A percentile compares a stretch with the other conserved stretches of the same genome.
These are phyloP conservation scores for Apiosordaria backusii DNA, from an alignment of 495 filamentous ascomycete genomes.

Conservation along the genomic window DNA sequence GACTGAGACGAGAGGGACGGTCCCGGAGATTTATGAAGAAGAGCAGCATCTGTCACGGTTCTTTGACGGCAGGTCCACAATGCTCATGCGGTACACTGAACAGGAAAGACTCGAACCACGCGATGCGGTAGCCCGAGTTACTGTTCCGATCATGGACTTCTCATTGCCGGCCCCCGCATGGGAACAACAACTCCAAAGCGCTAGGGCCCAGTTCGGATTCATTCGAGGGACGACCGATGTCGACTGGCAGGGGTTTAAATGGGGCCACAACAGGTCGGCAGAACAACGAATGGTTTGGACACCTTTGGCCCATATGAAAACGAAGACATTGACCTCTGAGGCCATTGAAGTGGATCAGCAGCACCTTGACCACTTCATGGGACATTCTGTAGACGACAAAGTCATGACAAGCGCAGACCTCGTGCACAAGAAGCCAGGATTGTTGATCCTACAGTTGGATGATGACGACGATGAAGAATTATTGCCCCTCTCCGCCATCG, in stretches of 20 bases:
- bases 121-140: conserved; percentile 54
- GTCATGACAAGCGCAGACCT: conserved; percentile 40
- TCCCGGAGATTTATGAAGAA: too few relatives aligned
- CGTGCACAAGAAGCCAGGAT: conserved; percentile 50
- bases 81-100: conserved; percentile 44
- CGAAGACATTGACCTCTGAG: conserved; percentile 26
- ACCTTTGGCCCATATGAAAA: conserved; percentile 39
- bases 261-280: conserved; percentile 39
- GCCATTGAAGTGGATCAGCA: conserved; percentile 33
- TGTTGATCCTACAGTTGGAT: conserved; percentile 49
- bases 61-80: conserved; percentile 45
- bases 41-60: conserved; percentile 34
- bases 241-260: conserved; percentile 33
- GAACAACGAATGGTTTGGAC: conserved; percentile 48
- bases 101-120: conserved; percentile 61
- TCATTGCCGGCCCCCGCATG: conserved; percentile 55
- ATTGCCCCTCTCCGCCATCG: too few relatives aligned
- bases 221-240: conserved; percentile 26
- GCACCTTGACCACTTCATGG: conserved; percentile 25
- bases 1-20: conserved; percentile 6
- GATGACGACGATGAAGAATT: conserved; percentile 46
- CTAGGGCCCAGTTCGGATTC: conserved; percentile 29
- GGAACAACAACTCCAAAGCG: conserved; percentile 33
- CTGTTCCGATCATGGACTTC: conserved; percentile 60
- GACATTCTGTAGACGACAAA: conserved; percentile 16